A percentile compares a stretch with the other conserved stretches of the same genome.
Evolutionary conservation across 768 basidiomycete genomes (phyloP).

Genomic region (Boletus insuetus): DNA sequence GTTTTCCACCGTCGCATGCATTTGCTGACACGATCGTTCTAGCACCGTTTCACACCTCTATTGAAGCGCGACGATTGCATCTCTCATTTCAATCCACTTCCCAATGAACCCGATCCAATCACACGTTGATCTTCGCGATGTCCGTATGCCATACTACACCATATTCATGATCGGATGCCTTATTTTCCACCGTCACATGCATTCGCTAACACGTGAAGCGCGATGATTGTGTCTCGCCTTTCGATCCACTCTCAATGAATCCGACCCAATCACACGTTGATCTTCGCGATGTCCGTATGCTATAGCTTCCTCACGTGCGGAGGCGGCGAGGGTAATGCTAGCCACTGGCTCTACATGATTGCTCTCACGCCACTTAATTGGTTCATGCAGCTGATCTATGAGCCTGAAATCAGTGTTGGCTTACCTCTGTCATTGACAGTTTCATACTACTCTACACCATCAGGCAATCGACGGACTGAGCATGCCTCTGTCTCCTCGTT

Average conservation of each 20-base stretch:
- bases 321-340: background rate
- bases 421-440: no score
- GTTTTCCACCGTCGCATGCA: no score
- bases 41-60: background rate
- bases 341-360: background rate
- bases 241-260: background rate
- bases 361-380: background rate
- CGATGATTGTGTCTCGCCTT: background rate
- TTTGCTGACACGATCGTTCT: background rate
- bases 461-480: background rate
- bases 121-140: background rate
- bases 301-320: no score
- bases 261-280: background rate
- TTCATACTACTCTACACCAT: no score
- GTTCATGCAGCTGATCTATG: background rate
- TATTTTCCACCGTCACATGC: no score
- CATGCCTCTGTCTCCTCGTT: background rate
- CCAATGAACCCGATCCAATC: background rate
- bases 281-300: background rate
- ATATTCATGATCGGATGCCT: no score
- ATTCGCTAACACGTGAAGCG: no score
- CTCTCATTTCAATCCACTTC: background rate
- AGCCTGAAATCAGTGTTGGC: no score
- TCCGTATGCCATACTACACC: no score
- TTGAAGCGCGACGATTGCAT: slow-evolving; percentile 1